phyloP scores from a whole-genome alignment of 2,329 filamentous ascomycete species.

The Sclerotinia borealis region DNA sequence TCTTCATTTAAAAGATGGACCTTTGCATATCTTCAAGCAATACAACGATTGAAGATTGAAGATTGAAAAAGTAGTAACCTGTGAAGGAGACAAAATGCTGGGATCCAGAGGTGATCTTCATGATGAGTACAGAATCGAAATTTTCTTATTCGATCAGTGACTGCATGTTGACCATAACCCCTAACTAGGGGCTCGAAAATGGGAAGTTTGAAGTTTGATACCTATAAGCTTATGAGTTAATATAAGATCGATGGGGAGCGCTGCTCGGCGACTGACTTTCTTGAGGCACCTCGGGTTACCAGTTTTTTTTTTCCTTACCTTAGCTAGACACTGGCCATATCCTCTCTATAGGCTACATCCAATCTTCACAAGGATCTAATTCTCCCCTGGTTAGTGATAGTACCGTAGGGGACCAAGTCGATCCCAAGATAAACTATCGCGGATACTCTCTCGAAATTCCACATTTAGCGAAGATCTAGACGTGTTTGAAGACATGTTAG shows the following conservation, averaged over 20 bases:
- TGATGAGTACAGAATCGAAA: not conserved
- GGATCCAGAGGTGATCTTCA: not conserved
- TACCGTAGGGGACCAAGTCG: not conserved
- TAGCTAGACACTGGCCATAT: too few species aligned
- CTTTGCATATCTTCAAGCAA: not conserved
- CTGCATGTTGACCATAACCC: not conserved
- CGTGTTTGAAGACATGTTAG: not conserved
- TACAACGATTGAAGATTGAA: too few species aligned
- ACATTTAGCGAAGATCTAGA: not conserved
- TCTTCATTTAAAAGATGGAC: not conserved
- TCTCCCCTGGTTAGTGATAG: not conserved
- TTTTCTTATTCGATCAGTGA: too few species aligned
- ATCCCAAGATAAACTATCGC: not conserved
- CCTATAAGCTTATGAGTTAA: not conserved
- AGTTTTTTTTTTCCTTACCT: not conserved
- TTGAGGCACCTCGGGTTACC: not conserved
- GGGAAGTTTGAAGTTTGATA: not conserved
- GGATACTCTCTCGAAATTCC: not conserved
- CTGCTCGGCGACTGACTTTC: not conserved
- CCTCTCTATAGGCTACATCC: too few species aligned
- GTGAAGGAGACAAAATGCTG: not conserved
- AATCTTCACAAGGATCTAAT: not conserved
- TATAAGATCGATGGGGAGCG: not conserved
- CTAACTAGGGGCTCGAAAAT: not conserved
- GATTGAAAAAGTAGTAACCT: not conserved